Conservation (phyloP, 768 basidiomycete species). For the Serendipita indica region DNA sequence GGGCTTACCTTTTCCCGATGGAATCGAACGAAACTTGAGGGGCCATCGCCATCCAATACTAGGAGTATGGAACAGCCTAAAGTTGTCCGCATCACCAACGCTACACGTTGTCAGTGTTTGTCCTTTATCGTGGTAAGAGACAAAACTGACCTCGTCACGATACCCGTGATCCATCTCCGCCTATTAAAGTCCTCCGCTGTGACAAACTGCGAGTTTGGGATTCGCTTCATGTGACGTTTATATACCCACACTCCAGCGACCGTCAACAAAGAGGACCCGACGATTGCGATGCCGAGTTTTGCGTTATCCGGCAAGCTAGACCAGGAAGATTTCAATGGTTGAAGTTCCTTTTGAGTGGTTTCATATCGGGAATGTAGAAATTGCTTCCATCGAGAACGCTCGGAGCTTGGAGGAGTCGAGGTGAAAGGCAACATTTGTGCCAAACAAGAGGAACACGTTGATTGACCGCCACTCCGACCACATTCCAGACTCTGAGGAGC, state of each 20-base stretch:
- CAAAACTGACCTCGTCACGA: slow-evolving; percentile 53
- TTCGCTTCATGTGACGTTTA: slow-evolving; percentile 17
- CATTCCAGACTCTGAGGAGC: no score
- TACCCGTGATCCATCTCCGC: slow-evolving; percentile 58
- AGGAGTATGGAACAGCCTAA: slow-evolving; percentile 77
- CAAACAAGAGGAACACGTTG: not conserved
- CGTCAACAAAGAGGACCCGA: slow-evolving; percentile 17
- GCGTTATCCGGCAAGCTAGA: not conserved
- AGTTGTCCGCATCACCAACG: slow-evolving; percentile 80
- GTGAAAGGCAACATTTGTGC: not conserved
- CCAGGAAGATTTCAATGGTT: not conserved
- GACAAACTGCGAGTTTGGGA: slow-evolving; percentile 29
- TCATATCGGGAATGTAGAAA: not conserved
- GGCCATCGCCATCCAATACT: slow-evolving; percentile 61
- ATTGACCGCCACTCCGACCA: not conserved
- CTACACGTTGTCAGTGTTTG: slow-evolving; percentile 24
- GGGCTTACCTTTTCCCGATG: slow-evolving; percentile 40
- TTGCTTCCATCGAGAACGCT: not conserved
- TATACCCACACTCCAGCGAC: slow-evolving; percentile 14
- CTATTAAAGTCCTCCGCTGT: slow-evolving; percentile 44
- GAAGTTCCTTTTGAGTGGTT: not conserved
- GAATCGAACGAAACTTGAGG: slow-evolving; percentile 50
- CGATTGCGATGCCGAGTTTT: slow-evolving; percentile 12
- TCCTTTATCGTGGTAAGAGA: not conserved
- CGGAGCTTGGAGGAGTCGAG: not conserved